phyloP scores from a whole-genome alignment of 257 asterid genomes.

The Penstemon newberryi region DNA sequence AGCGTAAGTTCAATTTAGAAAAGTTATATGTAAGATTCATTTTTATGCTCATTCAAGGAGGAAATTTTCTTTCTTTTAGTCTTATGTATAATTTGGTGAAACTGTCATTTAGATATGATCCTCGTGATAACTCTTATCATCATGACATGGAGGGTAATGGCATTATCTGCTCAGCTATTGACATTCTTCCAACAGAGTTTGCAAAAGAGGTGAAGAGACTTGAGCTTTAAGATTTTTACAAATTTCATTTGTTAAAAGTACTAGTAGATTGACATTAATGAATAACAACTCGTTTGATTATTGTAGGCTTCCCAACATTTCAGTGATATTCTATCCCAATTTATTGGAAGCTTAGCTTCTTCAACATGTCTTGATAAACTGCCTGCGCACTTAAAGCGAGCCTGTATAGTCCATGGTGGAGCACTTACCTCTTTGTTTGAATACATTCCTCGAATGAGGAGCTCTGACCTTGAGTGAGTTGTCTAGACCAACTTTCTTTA shows the following conservation, averaged over 20 bases:
- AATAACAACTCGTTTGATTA: constrained; percentile 4
- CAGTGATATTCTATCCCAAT: constrained; percentile 79
- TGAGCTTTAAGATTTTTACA: constrained; percentile 10
- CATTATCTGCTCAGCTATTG: constrained; percentile 83
- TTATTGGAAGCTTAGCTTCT: constrained; percentile 76
- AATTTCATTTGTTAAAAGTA: constrained; percentile 16
- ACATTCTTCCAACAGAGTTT: constrained; percentile 94
- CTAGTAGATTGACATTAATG: neutral
- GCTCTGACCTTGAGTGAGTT: constrained; percentile 74
- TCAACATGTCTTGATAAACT: constrained; percentile 49
- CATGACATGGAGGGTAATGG: constrained; percentile 81
- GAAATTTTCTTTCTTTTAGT: neutral
- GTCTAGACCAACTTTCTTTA: constrained; percentile 20
- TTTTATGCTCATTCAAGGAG: neutral
- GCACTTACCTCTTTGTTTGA: constrained; percentile 67
- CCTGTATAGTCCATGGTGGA: constrained; percentile 84
- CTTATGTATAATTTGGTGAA: constrained; percentile 19
- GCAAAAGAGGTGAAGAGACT: constrained; percentile 74
- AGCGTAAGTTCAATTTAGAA: neutral
- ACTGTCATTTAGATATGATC: constrained; percentile 63
- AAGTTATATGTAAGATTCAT: neutral
- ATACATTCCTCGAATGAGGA: constrained; percentile 87
- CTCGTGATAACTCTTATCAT: constrained; percentile 65
- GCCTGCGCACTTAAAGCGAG: constrained; percentile 77
- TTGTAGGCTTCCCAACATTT: constrained; percentile 92